Evolutionary conservation across 169 alveolate species (phyloP).

Genomic region (Plasmodium fragile): DNA sequence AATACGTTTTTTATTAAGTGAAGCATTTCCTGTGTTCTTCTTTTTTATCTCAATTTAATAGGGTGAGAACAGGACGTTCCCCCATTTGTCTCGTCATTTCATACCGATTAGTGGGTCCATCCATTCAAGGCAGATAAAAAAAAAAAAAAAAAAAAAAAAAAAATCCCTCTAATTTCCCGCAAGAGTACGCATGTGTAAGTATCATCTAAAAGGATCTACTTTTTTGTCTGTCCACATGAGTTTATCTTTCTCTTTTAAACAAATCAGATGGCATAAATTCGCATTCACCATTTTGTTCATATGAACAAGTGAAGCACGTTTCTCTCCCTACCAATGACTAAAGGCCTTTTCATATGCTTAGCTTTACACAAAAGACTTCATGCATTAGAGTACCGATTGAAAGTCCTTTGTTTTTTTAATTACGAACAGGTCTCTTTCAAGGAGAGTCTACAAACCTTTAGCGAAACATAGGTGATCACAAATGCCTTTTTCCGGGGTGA

Average conservation of each 20-base stretch:
- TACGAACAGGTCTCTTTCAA: not conserved
- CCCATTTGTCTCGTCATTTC: not conserved
- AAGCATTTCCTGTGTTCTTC: not conserved
- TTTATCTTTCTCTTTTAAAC: not conserved
- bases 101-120: not conserved
- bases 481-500: not conserved
- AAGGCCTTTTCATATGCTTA: not conserved
- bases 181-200: not conserved
- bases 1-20: not conserved
- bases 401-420: not conserved
- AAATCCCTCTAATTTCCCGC: not conserved
- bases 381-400: not conserved
- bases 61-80: not conserved
- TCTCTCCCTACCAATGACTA: not conserved
- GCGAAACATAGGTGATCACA: not conserved
- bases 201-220: not conserved
- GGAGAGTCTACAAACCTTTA: not conserved
- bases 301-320: not conserved
- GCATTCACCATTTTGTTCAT: not conserved
- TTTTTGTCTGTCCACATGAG: not conserved
- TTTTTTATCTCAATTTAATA: not conserved
- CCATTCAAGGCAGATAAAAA: not conserved
- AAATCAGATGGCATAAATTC: not conserved
- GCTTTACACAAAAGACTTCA: not conserved
- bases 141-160: not conserved